phyloP scores from a whole-genome alignment of 2,329 filamentous ascomycete species.

The Amesomyces nigricolor region DNA sequence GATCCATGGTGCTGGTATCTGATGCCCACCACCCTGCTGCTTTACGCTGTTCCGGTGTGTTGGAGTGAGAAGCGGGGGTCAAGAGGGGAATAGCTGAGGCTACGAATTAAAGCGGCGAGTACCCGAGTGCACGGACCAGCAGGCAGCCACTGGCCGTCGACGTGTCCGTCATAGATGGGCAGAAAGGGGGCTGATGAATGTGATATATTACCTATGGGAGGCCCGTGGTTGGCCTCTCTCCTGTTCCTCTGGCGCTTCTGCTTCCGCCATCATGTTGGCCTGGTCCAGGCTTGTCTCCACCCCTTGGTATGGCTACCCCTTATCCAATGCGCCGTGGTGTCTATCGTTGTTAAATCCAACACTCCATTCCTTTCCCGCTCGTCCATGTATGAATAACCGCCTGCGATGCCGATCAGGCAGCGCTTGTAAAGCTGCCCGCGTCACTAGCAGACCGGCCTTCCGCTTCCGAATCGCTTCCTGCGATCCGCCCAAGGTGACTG shows the following conservation, averaged over 20 bases:
- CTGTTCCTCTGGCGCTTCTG: background rate
- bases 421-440: conserved; percentile 22
- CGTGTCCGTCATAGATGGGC: background rate
- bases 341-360: too few relatives aligned
- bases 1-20: background rate
- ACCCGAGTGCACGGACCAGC: background rate
- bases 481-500: conserved; percentile 9
- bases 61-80: background rate
- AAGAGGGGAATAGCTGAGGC: background rate
- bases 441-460: conserved; percentile 23
- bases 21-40: background rate
- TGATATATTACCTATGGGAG: background rate
- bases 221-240: background rate
- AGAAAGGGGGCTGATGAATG: background rate
- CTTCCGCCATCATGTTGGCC: too few relatives aligned
- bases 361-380: background rate
- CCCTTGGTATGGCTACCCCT: too few relatives aligned
- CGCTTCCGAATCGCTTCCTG: conserved; percentile 24
- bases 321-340: background rate
- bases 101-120: conserved; percentile 3
- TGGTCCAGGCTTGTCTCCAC: too few relatives aligned
- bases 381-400: conserved; percentile 1
- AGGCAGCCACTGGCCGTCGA: background rate
- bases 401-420: conserved; percentile 11
- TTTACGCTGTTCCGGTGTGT: background rate